Evolutionary conservation across 495 filamentous ascomycete genomes (phyloP), one percentile per base, ranked within the genome.

Genomic region (Opeltia flavorubescens): DNA sequence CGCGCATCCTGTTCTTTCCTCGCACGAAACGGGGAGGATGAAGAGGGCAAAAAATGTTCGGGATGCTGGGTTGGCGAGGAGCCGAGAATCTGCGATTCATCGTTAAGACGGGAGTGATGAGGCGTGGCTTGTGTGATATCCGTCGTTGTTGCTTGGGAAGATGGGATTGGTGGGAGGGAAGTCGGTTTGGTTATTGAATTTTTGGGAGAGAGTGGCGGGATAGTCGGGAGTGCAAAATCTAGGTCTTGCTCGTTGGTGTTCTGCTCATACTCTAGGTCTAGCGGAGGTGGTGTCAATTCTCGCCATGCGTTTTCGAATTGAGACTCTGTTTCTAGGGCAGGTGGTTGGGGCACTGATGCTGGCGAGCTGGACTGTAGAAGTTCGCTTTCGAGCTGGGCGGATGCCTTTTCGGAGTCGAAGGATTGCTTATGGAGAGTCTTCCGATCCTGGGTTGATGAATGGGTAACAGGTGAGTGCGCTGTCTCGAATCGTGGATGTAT

Each of bases 121-220:
- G 44, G 50, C 20, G 55, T 50, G 4, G 44, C 36, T 35, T 56
- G 55, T 3, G 58, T 60, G 15, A 27, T 6, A 29, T 55, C 58
- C 4, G 49, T 44, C 5, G 58, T 62, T 12, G 59, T 58, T 17
- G 59, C 59, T 49, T 62, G 59, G 13, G 59, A 62, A 1, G 52
- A 40, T n/a, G 54, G 52, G 3, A 56, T 15, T 11, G 44, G 34
- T 3, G 45, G 39, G 1, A 23, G 17, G 12, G 39, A 28, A 15
- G 8, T 9, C 5, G 26, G 41, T 2, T 24, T 20, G 38, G 29
- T 50, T 35, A 27, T 11, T 6, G 20, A 17, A 26, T 23, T 11
- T 8, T 6, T 41, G 38, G 13, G 21, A 9, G 44, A 15, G 6
- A 9, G 44, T 7, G 4, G 44, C 29, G 8, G 39, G 2, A 49